These are phyloP conservation scores for Botrytis hyacinthi DNA, from an alignment of 2,329 filamentous ascomycete species.

Conservation along the genomic window DNA sequence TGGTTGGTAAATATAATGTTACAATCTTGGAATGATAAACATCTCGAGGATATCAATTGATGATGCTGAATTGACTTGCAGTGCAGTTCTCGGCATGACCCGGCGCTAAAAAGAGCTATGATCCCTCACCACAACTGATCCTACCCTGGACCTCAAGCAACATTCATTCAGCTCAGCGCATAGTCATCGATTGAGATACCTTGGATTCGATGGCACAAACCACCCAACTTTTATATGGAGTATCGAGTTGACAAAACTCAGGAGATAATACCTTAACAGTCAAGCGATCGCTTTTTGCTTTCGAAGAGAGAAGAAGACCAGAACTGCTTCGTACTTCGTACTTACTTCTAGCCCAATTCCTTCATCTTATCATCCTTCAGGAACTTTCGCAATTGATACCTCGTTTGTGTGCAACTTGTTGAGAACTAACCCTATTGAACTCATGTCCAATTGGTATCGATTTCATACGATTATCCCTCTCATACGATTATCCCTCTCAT, in stretches of 20 bases:
- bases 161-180: neutral
- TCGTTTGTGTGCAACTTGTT: neutral
- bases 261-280: neutral
- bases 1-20: neutral
- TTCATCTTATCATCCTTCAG: neutral
- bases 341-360: neutral
- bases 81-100: neutral
- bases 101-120: conserved; percentile 8
- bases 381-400: neutral
- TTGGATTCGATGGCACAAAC: neutral
- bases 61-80: neutral
- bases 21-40: neutral
- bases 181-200: neutral
- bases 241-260: neutral
- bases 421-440: neutral
- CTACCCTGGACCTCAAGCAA: neutral
- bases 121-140: neutral
- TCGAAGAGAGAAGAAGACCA: neutral
- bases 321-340: neutral
- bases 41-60: neutral
- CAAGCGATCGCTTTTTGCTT: neutral
- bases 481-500: neutral
- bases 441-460: neutral
- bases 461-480: neutral
- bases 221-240: neutral